Evolutionary conservation across 2,329 filamentous ascomycete species (phyloP), one percentile per base, ranked within the genome.

Genomic region (Cladosporium sp.): DNA sequence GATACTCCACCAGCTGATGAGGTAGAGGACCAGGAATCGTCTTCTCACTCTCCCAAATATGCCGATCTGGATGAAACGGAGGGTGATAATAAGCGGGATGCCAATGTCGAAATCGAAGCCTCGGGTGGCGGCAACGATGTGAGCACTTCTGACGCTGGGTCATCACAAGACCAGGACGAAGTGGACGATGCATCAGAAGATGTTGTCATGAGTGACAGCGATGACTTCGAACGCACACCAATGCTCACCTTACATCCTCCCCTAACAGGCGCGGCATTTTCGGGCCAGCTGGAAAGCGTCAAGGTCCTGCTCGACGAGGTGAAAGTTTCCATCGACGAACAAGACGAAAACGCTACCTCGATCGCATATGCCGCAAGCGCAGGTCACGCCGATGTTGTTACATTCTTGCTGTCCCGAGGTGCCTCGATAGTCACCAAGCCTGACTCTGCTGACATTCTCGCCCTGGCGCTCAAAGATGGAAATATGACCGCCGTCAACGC

Each of bases 271-370:
- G 58, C 57, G 18, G 57, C 40, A n/a, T 26, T 61, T 2, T 2
- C 28, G 12, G 40, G 40, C 23, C 58, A 61, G 26, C 40, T 61
- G 6, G 58, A 61, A 29, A 49, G 58, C n/a, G 58, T 61, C 40
- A 26, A 61, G 29, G 23, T 61, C 37, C 12, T 61, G 7, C 35
- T 61, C 14, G 58, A 50, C 40, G 35, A 50, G 18, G 58, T 28
- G 12, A 14, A 50, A 29, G 58, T 61, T 0, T 31, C 23, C 14
- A 61, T 61, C 40, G 40, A 61, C n/a, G 58, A 49, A 5, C n/a
- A 3, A 1, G 40, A 49, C 40, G 5, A 35, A 8, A 21, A 5
- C 28, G 58, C 10, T 21, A 21, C 58, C 12, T 18, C 58, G 5
- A 21, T 61, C 18, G 40, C 26, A n/a, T 50, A 46, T 8, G 58